Evolutionary conservation across 148 eudicot species (phyloP).

Genomic region (Camellia sinensis): DNA sequence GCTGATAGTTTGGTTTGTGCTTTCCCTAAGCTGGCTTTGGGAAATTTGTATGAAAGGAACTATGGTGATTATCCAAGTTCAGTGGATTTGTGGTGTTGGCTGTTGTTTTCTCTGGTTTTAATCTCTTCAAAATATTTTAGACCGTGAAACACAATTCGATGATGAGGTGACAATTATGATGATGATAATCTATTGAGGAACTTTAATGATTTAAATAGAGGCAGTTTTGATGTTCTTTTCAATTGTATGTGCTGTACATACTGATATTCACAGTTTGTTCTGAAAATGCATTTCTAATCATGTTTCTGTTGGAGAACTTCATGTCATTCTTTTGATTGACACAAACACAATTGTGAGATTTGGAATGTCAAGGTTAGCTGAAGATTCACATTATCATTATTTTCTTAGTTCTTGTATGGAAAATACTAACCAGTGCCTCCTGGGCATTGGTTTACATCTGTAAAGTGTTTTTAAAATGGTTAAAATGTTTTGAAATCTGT

Average conservation of each 20-base stretch:
- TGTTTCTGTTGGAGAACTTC: neutral
- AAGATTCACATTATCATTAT: no score
- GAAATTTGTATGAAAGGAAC: neutral
- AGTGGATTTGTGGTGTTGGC: neutral
- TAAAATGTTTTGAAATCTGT: no score
- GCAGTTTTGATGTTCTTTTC: neutral
- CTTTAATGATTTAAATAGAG: neutral
- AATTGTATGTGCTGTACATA: neutral
- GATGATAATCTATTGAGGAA: neutral
- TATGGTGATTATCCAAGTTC: neutral
- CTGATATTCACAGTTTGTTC: neutral
- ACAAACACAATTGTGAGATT: no score
- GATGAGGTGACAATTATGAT: slow-evolving; percentile 1
- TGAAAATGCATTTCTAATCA: neutral
- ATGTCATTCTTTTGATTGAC: neutral
- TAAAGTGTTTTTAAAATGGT: no score
- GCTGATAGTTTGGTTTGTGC: neutral
- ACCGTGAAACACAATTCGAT: neutral
- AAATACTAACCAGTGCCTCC: no score
- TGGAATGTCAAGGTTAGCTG: no score
- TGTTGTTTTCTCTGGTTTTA: neutral
- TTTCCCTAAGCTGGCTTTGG: neutral
- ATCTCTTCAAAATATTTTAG: neutral
- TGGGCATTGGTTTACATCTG: no score
- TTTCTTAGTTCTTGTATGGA: no score